Conservation (phyloP, 768 basidiomycete genomes). For the Boletus patriciae region DNA sequence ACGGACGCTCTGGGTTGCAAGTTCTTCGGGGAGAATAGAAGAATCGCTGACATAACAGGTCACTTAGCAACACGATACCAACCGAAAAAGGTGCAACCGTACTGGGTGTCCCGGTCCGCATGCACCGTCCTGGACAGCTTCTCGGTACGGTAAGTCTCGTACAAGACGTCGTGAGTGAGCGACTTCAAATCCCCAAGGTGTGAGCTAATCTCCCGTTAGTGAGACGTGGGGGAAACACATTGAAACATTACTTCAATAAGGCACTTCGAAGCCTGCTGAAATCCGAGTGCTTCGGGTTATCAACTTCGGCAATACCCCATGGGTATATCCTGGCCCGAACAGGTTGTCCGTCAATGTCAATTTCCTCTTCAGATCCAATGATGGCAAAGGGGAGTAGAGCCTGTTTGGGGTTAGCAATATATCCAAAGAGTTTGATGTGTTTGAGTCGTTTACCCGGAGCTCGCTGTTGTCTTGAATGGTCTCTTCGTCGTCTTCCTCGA, state of each 20-base stretch:
- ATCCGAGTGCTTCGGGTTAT: slow-evolving; percentile 99
- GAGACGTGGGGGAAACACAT: background rate
- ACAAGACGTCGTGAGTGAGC: slow-evolving; percentile 89
- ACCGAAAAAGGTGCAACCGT: slow-evolving; percentile 20
- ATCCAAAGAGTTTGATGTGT: background rate
- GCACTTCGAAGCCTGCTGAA: slow-evolving; percentile 92
- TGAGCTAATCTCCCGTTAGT: slow-evolving; percentile 54
- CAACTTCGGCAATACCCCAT: slow-evolving; percentile 98
- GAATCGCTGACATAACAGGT: slow-evolving; percentile 55
- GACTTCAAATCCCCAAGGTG: slow-evolving; percentile 95
- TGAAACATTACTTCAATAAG: slow-evolving; percentile 69
- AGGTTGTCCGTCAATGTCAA: slow-evolving; percentile 87
- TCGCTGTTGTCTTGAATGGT: slow-evolving; percentile 98
- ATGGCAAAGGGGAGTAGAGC: slow-evolving; percentile 95
- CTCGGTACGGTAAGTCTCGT: slow-evolving; percentile 97
- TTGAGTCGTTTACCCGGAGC: slow-evolving; percentile 63
- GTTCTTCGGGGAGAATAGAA: slow-evolving; percentile 92
- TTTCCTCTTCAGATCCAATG: slow-evolving; percentile 95
- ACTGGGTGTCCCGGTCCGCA: slow-evolving; percentile 60
- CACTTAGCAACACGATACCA: slow-evolving; percentile 26
- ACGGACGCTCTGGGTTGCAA: slow-evolving; percentile 94
- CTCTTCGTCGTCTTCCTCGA: slow-evolving; percentile 99
- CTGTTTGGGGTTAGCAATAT: slow-evolving; percentile 38
- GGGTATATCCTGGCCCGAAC: slow-evolving; percentile 95
- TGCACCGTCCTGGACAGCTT: slow-evolving; percentile 91